phyloP scores from a whole-genome alignment of 2,329 filamentous ascomycete genomes.

The Epichloe gansuensis region DNA sequence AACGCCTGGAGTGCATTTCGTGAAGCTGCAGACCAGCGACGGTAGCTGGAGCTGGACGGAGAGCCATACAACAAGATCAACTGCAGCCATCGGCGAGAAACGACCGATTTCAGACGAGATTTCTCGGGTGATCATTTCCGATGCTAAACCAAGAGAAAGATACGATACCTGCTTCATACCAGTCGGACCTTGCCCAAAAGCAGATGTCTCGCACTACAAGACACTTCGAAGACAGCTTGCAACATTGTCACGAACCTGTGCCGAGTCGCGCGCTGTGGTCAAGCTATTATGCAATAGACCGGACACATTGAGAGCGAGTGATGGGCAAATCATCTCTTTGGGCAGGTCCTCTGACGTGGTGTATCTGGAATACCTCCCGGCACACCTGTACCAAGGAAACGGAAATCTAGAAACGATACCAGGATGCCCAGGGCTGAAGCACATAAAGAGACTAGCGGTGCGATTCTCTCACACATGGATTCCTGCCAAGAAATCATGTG shows the following conservation, averaged over 20 bases:
- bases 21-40: slow-evolving; percentile 16
- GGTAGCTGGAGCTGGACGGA: slow-evolving; percentile 13
- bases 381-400: slow-evolving; percentile 15
- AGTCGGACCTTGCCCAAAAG: slow-evolving; percentile 7
- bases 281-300: slow-evolving; percentile 11
- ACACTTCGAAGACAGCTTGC: slow-evolving; percentile 16
- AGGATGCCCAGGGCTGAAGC: slow-evolving; percentile 17
- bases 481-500: slow-evolving; percentile 11
- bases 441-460: slow-evolving; percentile 28
- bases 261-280: slow-evolving; percentile 14
- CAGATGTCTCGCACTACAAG: slow-evolving; percentile 23
- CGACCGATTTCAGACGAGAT: slow-evolving; percentile 11
- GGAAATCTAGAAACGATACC: slow-evolving; percentile 16
- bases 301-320: slow-evolving; percentile 14
- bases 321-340: slow-evolving; percentile 19
- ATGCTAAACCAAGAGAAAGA: slow-evolving; percentile 11
- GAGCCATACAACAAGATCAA: neutral
- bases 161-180: slow-evolving; percentile 14
- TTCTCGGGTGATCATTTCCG: slow-evolving; percentile 12
- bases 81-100: slow-evolving; percentile 3
- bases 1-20: slow-evolving; percentile 24
- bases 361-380: slow-evolving; percentile 23
- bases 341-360: slow-evolving; percentile 19
- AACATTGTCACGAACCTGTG: slow-evolving; percentile 16
- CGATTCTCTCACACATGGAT: slow-evolving; percentile 32